A percentile compares a stretch with the other conserved stretches of the same genome.
phyloP scores from a whole-genome alignment of 2,329 filamentous ascomycete species.

The Talaromyces pinophilus region DNA sequence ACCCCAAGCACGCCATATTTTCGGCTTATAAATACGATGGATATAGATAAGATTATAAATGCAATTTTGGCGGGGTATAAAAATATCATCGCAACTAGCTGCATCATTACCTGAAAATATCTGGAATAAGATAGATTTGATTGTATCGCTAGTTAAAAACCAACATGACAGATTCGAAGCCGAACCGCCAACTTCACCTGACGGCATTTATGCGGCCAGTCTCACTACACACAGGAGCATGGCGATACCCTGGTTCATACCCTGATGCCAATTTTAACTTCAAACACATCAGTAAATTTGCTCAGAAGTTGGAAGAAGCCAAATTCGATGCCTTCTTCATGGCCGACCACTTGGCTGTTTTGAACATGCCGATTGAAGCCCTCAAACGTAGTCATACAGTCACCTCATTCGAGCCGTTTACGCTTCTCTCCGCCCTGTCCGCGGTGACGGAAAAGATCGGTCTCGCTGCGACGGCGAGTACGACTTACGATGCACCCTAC shows the following conservation, averaged over 20 bases:
- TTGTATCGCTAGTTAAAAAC: not conserved
- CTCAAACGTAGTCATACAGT: slow-evolving; percentile 60
- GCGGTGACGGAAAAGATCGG: slow-evolving; percentile 54
- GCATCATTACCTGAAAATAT: not conserved
- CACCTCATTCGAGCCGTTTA: slow-evolving; percentile 60
- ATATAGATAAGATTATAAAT: slow-evolving; percentile 12
- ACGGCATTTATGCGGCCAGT: slow-evolving; percentile 63
- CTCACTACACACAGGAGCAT: slow-evolving; percentile 58
- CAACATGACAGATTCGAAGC: slow-evolving; percentile 16
- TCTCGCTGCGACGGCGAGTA: slow-evolving; percentile 55
- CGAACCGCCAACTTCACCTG: slow-evolving; percentile 49
- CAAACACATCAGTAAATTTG: slow-evolving; percentile 55
- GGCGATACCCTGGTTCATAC: slow-evolving; percentile 58
- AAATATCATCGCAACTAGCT: not conserved
- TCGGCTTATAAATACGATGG: not conserved
- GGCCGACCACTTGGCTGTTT: slow-evolving; percentile 57
- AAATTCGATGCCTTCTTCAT: slow-evolving; percentile 62
- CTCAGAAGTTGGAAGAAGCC: slow-evolving; percentile 55
- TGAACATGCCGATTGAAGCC: slow-evolving; percentile 60
- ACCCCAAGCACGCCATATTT: slow-evolving; percentile 10
- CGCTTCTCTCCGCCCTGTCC: slow-evolving; percentile 54
- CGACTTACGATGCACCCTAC: slow-evolving; percentile 56
- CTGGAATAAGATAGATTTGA: not conserved
- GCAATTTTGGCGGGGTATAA: slow-evolving; percentile 1
- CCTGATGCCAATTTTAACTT: slow-evolving; percentile 62